These are phyloP conservation scores for Nakazawaea peltata DNA, from an alignment of 805 yeast genomes.

Conservation along the genomic window DNA sequence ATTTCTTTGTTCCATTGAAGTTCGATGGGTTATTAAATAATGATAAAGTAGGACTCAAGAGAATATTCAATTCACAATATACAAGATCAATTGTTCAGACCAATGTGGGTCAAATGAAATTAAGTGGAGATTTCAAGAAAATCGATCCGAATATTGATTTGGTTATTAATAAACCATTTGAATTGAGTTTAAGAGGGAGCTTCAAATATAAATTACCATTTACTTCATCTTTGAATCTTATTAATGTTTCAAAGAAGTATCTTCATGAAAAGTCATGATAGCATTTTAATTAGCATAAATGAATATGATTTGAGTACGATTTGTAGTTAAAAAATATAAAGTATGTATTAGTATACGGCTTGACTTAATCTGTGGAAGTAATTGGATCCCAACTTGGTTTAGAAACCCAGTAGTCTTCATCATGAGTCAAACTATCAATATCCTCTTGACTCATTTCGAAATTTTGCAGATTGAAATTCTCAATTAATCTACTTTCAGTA, in stretches of 20 bases:
- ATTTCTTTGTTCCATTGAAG: conserved; percentile 22
- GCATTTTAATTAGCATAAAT: background rate
- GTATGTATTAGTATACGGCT: too few species aligned
- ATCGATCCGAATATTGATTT: conserved; percentile 2
- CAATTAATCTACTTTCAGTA: conserved; percentile 25
- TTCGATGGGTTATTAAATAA: conserved; percentile 19
- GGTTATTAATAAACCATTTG: conserved; percentile 20
- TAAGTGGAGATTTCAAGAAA: conserved; percentile 19
- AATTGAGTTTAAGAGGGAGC: conserved; percentile 23
- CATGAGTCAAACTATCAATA: conserved; percentile 22
- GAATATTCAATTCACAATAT: background rate
- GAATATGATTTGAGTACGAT: too few species aligned
- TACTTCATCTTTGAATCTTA: conserved; percentile 16
- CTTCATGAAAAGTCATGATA: background rate
- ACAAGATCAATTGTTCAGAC: background rate
- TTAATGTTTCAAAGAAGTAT: conserved; percentile 18
- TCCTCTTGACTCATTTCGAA: conserved; percentile 32
- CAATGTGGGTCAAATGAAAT: conserved; percentile 23
- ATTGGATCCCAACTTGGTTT: conserved; percentile 27
- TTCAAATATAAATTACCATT: conserved; percentile 23
- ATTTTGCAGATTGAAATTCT: conserved; percentile 34
- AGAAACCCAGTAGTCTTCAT: conserved; percentile 21
- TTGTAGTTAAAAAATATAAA: too few species aligned
- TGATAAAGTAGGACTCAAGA: conserved; percentile 1
- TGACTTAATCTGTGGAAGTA: background rate